Percentiles rank a stretch among this genome's conserved stretches.
phyloP scores from a whole-genome alignment of 2,329 filamentous ascomycete species.

The Paradendryphiella salina region DNA sequence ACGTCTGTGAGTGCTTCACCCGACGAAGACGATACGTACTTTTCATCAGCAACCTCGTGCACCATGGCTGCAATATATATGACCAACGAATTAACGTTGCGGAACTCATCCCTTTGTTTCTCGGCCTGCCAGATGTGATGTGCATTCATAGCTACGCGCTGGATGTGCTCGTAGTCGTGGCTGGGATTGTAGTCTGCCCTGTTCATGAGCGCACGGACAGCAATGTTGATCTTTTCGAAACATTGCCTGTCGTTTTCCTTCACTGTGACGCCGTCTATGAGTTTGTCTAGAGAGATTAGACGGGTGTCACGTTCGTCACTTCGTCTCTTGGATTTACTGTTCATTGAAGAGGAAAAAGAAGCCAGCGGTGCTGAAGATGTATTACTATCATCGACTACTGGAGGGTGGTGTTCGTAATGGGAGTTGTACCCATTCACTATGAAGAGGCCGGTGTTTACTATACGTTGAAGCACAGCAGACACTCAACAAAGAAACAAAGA shows the following conservation, averaged over 20 bases:
- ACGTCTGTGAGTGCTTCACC: constrained; percentile 25
- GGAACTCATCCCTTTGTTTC: too few species aligned
- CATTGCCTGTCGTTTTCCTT: background rate
- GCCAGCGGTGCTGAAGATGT: background rate
- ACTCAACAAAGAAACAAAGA: too few species aligned
- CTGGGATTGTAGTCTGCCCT: constrained; percentile 80
- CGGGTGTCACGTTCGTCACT: constrained; percentile 1
- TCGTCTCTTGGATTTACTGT: background rate
- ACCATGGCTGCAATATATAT: too few species aligned
- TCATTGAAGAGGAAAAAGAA: background rate
- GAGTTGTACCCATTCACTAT: too few species aligned
- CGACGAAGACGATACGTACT: constrained; percentile 58
- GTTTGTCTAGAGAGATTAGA: constrained; percentile 1
- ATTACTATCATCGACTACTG: background rate
- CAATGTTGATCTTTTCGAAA: constrained; percentile 37
- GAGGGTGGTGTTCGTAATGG: too few species aligned
- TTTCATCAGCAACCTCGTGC: constrained; percentile 80
- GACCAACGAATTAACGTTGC: too few species aligned
- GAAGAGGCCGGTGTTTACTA: too few species aligned
- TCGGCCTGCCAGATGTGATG: too few species aligned
- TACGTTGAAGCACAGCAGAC: too few species aligned
- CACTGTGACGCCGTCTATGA: background rate
- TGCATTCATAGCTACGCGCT: too few species aligned
- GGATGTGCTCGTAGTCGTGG: too few species aligned
- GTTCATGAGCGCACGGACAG: constrained; percentile 51